These are phyloP conservation scores for Pythium periplocum DNA, from an alignment of 352 stramenopile species.

Conservation along the genomic window DNA sequence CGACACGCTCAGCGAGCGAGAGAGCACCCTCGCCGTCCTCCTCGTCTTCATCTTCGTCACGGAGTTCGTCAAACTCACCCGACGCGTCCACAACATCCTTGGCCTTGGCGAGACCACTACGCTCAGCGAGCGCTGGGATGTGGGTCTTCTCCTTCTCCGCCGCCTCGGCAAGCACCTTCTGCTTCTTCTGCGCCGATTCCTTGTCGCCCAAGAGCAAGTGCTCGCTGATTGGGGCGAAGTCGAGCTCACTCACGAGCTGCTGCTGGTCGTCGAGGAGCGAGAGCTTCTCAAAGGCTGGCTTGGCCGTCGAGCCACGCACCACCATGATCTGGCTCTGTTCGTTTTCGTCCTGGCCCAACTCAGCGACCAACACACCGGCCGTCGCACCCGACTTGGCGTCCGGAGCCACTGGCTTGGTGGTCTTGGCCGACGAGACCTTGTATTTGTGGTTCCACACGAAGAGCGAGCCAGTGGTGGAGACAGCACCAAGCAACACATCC, in stretches of 20 bases:
- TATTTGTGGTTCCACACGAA: slow-evolving; percentile 77
- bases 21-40: slow-evolving; percentile 56
- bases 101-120: slow-evolving; percentile 46
- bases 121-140: slow-evolving; percentile 68
- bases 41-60: slow-evolving; percentile 22
- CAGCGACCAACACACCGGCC: slow-evolving; percentile 39
- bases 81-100: slow-evolving; percentile 63
- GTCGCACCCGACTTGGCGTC: slow-evolving; percentile 31
- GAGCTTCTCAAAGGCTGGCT: slow-evolving; percentile 75
- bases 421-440: slow-evolving; percentile 32
- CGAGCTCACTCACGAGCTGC: slow-evolving; percentile 49
- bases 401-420: slow-evolving; percentile 61
- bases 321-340: slow-evolving; percentile 37
- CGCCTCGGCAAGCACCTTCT: slow-evolving; percentile 35
- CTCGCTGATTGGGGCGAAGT: slow-evolving; percentile 57
- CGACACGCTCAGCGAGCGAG: slow-evolving; percentile 70
- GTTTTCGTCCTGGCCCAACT: slow-evolving; percentile 25
- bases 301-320: slow-evolving; percentile 63
- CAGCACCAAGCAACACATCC: slow-evolving; percentile 53
- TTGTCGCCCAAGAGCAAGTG: slow-evolving; percentile 50
- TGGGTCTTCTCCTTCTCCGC: slow-evolving; percentile 52
- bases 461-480: slow-evolving; percentile 53
- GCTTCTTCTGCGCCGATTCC: slow-evolving; percentile 51
- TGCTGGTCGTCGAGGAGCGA: slow-evolving; percentile 51
- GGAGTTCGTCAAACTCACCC: slow-evolving; percentile 50